Percentiles rank a stretch among this genome's conserved stretches.
These are phyloP conservation scores for Cercophora scortea DNA, from an alignment of 495 filamentous ascomycete species.

Conservation along the genomic window DNA sequence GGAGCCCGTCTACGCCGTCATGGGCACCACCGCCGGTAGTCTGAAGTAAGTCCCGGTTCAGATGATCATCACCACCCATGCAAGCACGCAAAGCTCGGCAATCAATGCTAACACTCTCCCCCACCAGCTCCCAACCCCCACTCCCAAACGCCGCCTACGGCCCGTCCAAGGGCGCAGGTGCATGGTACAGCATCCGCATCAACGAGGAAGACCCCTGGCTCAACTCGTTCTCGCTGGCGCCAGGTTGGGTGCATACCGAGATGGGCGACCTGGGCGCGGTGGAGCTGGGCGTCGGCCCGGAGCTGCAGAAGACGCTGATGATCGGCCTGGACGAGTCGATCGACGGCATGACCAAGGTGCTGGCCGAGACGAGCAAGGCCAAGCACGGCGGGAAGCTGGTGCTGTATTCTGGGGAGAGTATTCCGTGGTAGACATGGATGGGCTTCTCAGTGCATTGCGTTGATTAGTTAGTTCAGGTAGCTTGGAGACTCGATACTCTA, in stretches of 20 bases:
- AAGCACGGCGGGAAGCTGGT: not conserved
- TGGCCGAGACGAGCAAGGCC: not conserved
- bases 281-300: constrained; percentile 20
- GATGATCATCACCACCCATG: not conserved
- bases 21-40: constrained; percentile 3
- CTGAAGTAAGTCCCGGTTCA: constrained; percentile 1
- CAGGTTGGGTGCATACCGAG: constrained; percentile 37
- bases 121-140: not conserved
- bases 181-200: constrained; percentile 34
- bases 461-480: too few relatives aligned
- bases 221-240: constrained; percentile 17
- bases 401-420: too few relatives aligned
- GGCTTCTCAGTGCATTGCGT: too few relatives aligned
- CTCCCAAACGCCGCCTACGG: not conserved
- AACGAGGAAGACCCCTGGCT: constrained; percentile 34
- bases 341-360: not conserved
- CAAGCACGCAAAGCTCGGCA: not conserved
- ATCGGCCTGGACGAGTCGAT: not conserved
- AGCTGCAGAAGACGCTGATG: not conserved
- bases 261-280: constrained; percentile 36
- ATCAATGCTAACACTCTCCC: not conserved
- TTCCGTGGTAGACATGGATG: too few relatives aligned
- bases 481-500: too few relatives aligned
- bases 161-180: not conserved
- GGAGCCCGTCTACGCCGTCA: too few relatives aligned